Conservation (phyloP, 768 basidiomycete genomes). For the Podaxis sp. region DNA sequence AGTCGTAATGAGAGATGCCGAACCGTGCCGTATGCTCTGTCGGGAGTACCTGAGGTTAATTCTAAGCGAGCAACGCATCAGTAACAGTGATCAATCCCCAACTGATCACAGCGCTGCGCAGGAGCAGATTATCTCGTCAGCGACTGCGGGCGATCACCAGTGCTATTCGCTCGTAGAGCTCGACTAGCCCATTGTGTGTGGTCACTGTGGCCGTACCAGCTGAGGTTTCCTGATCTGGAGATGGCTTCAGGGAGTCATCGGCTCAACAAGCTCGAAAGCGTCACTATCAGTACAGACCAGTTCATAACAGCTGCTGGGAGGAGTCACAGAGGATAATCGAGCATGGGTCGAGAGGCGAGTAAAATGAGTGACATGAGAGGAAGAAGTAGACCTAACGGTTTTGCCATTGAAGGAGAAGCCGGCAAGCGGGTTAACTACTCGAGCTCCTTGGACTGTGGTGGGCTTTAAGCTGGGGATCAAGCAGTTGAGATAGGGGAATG, state of each 20-base stretch:
- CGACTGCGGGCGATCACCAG: too few relatives aligned
- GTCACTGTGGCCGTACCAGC: neutral
- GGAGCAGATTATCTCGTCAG: too few relatives aligned
- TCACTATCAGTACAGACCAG: neutral
- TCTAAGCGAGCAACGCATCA: neutral
- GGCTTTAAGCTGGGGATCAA: neutral
- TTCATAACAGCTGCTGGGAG: neutral
- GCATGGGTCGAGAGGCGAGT: neutral
- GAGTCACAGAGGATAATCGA: neutral
- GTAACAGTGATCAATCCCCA: too few relatives aligned
- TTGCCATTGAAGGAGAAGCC: neutral
- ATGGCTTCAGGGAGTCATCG: neutral
- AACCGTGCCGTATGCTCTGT: neutral
- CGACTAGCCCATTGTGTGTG: too few relatives aligned
- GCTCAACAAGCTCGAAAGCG: neutral
- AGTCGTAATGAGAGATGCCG: neutral
- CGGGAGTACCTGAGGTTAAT: constrained; percentile 4
- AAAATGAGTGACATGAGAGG: neutral
- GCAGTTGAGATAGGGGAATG: neutral
- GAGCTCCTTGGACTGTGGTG: neutral
- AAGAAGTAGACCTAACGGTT: neutral
- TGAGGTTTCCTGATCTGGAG: neutral
- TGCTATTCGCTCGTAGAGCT: too few relatives aligned
- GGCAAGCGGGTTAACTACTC: neutral
- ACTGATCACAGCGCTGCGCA: too few relatives aligned